These are phyloP conservation scores for Acrodontium crateriforme DNA, from an alignment of 2,329 filamentous ascomycete species.

Conservation along the genomic window DNA sequence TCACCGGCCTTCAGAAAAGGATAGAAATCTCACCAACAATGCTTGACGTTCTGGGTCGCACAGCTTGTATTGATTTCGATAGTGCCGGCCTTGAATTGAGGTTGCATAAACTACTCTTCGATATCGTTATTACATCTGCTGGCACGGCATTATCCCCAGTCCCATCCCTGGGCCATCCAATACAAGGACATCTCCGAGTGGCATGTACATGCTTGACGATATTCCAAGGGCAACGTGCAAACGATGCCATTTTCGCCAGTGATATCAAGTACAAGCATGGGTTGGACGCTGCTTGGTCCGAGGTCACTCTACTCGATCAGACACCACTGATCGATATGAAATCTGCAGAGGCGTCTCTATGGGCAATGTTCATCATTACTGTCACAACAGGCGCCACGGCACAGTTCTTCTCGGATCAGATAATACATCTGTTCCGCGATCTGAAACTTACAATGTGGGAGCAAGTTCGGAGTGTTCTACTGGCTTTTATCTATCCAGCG, in stretches of 20 bases:
- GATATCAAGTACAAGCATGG: slow-evolving; percentile 18
- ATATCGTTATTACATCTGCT: slow-evolving; percentile 17
- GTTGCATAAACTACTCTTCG: slow-evolving; percentile 18
- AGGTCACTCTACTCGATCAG: slow-evolving; percentile 16
- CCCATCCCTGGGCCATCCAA: slow-evolving; percentile 13
- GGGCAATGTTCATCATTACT: slow-evolving; percentile 21
- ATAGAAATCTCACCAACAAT: slow-evolving; percentile 16
- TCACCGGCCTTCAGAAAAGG: slow-evolving; percentile 15
- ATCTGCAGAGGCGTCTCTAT: slow-evolving; percentile 19
- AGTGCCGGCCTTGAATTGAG: slow-evolving; percentile 18
- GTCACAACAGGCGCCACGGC: slow-evolving; percentile 19
- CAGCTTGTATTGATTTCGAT: slow-evolving; percentile 21
- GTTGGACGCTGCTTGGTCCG: slow-evolving; percentile 19
- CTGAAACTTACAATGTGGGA: slow-evolving; percentile 19
- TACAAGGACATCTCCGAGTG: slow-evolving; percentile 18
- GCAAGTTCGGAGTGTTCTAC: slow-evolving; percentile 18
- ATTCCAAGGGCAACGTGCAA: slow-evolving; percentile 18
- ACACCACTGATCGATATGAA: slow-evolving; percentile 16
- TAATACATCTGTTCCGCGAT: slow-evolving; percentile 13
- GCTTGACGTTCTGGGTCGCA: slow-evolving; percentile 17
- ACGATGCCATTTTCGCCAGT: slow-evolving; percentile 15
- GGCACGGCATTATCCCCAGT: slow-evolving; percentile 6
- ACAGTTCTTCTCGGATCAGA: slow-evolving; percentile 11
- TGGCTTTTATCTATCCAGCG: slow-evolving; percentile 22
- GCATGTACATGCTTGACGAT: slow-evolving; percentile 21